Evolutionary conservation across 2,329 filamentous ascomycete species (phyloP).

Genomic region (Ophiostoma novo-ulmi): DNA sequence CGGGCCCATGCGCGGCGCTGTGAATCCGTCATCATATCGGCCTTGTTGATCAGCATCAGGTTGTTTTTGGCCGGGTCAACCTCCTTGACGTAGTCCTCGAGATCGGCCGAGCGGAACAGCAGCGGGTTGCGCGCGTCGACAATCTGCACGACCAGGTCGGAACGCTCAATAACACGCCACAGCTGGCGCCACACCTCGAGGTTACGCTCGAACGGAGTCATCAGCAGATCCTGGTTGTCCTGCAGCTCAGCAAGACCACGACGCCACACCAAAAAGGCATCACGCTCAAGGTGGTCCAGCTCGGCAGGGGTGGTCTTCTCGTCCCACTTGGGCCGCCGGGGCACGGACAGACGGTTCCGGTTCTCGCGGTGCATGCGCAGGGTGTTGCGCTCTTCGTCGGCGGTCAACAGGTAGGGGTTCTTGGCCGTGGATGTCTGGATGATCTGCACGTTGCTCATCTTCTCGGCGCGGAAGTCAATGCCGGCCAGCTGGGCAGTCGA

Average conservation of each 20-base stretch:
- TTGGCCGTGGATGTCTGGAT: slow-evolving; percentile 85
- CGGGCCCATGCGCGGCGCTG: slow-evolving; percentile 82
- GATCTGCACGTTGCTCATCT: slow-evolving; percentile 98
- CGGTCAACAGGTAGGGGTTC: slow-evolving; percentile 87
- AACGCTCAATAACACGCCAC: slow-evolving; percentile 96
- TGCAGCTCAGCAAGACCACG: slow-evolving; percentile 86
- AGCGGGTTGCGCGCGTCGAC: slow-evolving; percentile 94
- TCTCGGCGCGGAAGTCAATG: slow-evolving; percentile 97
- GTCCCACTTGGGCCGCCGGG: slow-evolving; percentile 85
- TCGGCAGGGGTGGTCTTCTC: slow-evolving; percentile 74
- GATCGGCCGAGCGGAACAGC: slow-evolving; percentile 87
- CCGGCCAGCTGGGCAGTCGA: slow-evolving; percentile 94
- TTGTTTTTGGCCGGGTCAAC: slow-evolving; percentile 81
- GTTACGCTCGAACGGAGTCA: slow-evolving; percentile 98
- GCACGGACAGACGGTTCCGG: slow-evolving; percentile 74
- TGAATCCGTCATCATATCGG: slow-evolving; percentile 91
- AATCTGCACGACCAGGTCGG: slow-evolving; percentile 94
- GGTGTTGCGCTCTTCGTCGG: slow-evolving; percentile 72
- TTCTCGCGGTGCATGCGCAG: slow-evolving; percentile 80
- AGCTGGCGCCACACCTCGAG: slow-evolving; percentile 96
- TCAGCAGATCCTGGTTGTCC: slow-evolving; percentile 86
- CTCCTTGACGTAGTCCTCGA: slow-evolving; percentile 91
- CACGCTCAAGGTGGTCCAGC: slow-evolving; percentile 72
- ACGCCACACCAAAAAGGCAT: slow-evolving; percentile 80
- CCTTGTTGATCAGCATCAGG: slow-evolving; percentile 91